Conservation (phyloP, 371 early-diverging fungal species). For the Blastocladiella emersonii region DNA sequence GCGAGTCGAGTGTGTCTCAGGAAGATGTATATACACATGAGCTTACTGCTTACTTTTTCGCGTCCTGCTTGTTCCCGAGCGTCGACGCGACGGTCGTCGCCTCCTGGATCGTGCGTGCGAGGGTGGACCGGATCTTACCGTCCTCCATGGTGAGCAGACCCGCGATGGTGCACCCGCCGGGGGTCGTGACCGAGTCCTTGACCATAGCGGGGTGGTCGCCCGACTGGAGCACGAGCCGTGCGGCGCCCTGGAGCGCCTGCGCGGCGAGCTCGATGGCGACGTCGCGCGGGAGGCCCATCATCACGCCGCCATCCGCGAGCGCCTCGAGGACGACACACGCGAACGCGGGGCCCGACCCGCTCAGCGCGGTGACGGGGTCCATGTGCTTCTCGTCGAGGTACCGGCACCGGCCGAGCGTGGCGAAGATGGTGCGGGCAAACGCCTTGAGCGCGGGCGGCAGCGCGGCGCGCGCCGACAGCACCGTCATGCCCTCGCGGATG, state of each 20-base stretch:
- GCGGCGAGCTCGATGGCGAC: conserved; percentile 33
- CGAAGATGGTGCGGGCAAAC: conserved; percentile 26
- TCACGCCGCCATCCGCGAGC: conserved; percentile 36
- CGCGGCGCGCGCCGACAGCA: conserved; percentile 19
- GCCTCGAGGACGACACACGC: conserved; percentile 38
- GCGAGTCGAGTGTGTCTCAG: too few relatives aligned
- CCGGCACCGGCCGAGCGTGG: conserved; percentile 28
- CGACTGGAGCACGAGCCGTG: conserved; percentile 31
- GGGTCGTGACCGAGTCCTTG: conserved; percentile 39
- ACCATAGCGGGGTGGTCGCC: conserved; percentile 34
- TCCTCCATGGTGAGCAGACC: conserved; percentile 40
- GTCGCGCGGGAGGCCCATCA: conserved; percentile 37
- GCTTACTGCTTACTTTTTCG: neutral
- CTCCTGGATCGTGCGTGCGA: conserved; percentile 37
- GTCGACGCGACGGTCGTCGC: conserved; percentile 32
- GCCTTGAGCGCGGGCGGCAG: conserved; percentile 15
- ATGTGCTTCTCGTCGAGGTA: conserved; percentile 33
- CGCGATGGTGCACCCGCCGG: conserved; percentile 41
- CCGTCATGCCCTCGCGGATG: conserved; percentile 40
- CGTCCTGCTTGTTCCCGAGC: conserved; percentile 16
- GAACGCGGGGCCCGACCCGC: conserved; percentile 38
- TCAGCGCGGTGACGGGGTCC: conserved; percentile 33
- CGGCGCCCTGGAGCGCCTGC: conserved; percentile 36
- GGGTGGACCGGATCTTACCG: conserved; percentile 32
- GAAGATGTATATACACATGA: too few relatives aligned